Conservation (phyloP, 345 rosid species). For the Salix viminalis region DNA sequence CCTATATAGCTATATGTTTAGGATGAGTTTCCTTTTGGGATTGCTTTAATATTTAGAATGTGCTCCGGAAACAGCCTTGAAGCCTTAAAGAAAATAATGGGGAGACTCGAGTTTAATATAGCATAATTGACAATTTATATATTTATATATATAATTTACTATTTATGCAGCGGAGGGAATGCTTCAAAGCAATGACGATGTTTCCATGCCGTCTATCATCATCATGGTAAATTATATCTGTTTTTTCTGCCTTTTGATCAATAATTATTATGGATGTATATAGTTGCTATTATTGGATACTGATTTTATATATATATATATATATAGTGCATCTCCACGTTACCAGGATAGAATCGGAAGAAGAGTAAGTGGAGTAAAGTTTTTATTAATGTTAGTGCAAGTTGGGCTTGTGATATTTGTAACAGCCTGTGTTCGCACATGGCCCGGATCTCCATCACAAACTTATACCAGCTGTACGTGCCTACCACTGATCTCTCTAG, state of each 20-base stretch:
- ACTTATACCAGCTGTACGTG: not conserved
- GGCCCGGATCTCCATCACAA: not conserved
- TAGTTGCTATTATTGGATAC: not conserved
- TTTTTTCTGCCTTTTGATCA: not conserved
- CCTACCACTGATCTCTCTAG: not conserved
- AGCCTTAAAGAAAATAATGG: not conserved
- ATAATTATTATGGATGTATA: not conserved
- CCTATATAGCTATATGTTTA: not conserved
- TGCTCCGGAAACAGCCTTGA: not conserved
- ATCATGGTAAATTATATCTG: not conserved
- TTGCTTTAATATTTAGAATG: not conserved
- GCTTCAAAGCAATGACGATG: not conserved
- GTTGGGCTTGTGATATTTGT: not conserved
- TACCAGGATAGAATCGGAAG: not conserved
- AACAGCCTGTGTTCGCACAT: not conserved
- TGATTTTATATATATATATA: no score
- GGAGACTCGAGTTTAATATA: not conserved
- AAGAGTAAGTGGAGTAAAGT: not conserved
- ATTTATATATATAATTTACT: not conserved
- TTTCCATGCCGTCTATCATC: not conserved
- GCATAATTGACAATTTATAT: no score
- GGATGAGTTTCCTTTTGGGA: not conserved
- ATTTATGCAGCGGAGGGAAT: not conserved
- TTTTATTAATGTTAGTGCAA: not conserved
- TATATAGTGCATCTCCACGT: not conserved